phyloP scores from a whole-genome alignment of 805 yeast genomes.

The Huiozyma sinensis region DNA sequence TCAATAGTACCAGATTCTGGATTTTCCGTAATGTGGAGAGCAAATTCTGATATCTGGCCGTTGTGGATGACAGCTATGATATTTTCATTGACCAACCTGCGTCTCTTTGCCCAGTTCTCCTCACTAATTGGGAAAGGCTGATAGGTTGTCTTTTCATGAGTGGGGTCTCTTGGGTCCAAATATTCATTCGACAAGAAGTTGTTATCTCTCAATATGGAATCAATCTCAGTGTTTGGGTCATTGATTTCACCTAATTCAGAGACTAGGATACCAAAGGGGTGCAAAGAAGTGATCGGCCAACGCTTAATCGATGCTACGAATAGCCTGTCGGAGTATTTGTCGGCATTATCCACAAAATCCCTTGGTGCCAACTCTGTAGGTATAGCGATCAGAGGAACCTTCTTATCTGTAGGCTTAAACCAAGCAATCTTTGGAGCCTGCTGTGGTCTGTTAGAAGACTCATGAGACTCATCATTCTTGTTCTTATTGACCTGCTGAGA shows the following conservation, averaged over 20 bases:
- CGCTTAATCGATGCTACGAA: slow-evolving; percentile 94
- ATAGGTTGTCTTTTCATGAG: slow-evolving; percentile 20
- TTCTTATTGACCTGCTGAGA: slow-evolving; percentile 78
- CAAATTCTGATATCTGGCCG: slow-evolving; percentile 50
- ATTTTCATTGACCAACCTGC: slow-evolving; percentile 13
- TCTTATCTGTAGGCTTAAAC: slow-evolving; percentile 97
- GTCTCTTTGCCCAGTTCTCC: slow-evolving; percentile 12
- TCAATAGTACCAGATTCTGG: slow-evolving; percentile 48
- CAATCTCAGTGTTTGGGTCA: slow-evolving; percentile 69
- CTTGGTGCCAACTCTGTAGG: slow-evolving; percentile 97
- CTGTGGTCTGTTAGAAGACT: slow-evolving; percentile 10
- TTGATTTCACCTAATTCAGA: slow-evolving; percentile 76
- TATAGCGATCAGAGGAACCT: slow-evolving; percentile 94
- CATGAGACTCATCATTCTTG: slow-evolving; percentile 27
- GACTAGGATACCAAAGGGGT: slow-evolving; percentile 91
- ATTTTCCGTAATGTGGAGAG: slow-evolving; percentile 56
- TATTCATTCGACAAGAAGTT: slow-evolving; percentile 76
- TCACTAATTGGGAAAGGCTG: slow-evolving; percentile 15
- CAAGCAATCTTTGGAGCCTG: slow-evolving; percentile 89
- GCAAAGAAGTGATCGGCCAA: slow-evolving; percentile 98
- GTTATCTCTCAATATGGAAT: slow-evolving; percentile 80
- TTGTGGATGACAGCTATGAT: slow-evolving; percentile 28
- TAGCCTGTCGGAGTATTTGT: slow-evolving; percentile 63
- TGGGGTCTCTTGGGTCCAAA: slow-evolving; percentile 34
- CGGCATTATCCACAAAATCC: slow-evolving; percentile 90